phyloP scores from a whole-genome alignment of 164 flowering plant species.

The Litsea cubeba region DNA sequence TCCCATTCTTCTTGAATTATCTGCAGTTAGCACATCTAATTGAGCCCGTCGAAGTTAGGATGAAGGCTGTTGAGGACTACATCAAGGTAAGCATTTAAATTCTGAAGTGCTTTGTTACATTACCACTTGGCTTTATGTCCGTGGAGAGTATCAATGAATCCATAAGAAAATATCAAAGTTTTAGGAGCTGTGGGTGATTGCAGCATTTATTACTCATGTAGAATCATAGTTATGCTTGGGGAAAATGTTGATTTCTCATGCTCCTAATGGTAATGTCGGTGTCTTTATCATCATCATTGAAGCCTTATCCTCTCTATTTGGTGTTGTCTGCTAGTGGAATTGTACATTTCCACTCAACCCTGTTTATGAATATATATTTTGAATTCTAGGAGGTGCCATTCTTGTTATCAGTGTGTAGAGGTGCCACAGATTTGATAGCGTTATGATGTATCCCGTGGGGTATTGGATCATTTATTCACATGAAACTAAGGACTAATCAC shows the following conservation, averaged over 20 bases:
- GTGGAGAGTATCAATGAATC: not conserved
- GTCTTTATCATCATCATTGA: too few species aligned
- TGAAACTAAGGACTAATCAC: not conserved
- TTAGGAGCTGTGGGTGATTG: not conserved
- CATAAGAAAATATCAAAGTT: too few species aligned
- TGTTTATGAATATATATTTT: not conserved
- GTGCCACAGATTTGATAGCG: not conserved
- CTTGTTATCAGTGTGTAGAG: not conserved
- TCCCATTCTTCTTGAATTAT: not conserved
- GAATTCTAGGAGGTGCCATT: too few species aligned
- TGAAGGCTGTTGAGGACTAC: conserved; percentile 60
- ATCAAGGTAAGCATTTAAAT: conserved; percentile 49
- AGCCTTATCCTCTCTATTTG: too few species aligned
- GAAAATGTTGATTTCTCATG: not conserved
- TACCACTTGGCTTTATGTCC: not conserved
- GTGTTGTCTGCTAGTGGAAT: not conserved
- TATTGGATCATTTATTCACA: not conserved
- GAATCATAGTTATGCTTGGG: not conserved
- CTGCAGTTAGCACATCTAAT: conserved; percentile 70
- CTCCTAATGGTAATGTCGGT: not conserved
- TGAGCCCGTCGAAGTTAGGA: conserved; percentile 70
- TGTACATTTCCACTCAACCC: not conserved
- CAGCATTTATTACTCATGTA: not conserved
- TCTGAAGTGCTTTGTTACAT: not conserved
- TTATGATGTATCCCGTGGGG: not conserved